Base-by-base conservation (phyloP, 2,329 filamentous ascomycete genomes). In the Rhytidhysteron rufulum region DNA sequence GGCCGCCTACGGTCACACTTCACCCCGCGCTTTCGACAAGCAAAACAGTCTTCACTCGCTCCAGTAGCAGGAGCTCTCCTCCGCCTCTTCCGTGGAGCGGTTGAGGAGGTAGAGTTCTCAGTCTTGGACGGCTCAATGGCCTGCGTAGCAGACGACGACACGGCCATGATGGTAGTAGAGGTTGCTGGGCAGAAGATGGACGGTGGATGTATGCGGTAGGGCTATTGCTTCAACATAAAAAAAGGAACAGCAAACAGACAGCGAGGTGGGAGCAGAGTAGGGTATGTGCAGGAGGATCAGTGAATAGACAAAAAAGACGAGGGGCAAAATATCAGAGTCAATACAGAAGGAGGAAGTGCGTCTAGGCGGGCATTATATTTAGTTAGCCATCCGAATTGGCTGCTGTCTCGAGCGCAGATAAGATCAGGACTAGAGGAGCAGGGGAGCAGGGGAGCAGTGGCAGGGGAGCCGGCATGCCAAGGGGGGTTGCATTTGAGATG, bases 41-140 rank as follows among this genome's bases (percentile, higher is more conserved):
- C 83, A 65, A 96, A 96, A 77, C 91, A 98, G 68, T 97, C 91
- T 66, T 95, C 89, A 33, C 87, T 82, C 44, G 91, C 91, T 58
- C 91, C 91, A 49, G 87, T 90, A 37, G 88, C 84, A 16, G 88
- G 86, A 16, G 90, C 87, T 70, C 90, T 82, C 77, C 90, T 86
- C 72, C 89, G 84, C 62, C 90, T 82, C 74, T 95, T 77, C 52
- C 50, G 73, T 57, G 56, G 63, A 20, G 57, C 59, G 31, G 59
- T 57, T 37, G 60, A 45, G 37, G 59, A 51, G 43, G 51, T 50
- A 38, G 42, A n/a, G 41, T 44, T 49, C 11, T 65, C 58, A 19
- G 49, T 47, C 41, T 62, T 63, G 45, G 60, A 55, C 40, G 53
- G 53, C 51, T 63, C 62, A 31, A 48, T 47, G 42, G 54, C 47